phyloP scores from a whole-genome alignment of 2,329 filamentous ascomycete species.

The Domatiomyces globalis region DNA sequence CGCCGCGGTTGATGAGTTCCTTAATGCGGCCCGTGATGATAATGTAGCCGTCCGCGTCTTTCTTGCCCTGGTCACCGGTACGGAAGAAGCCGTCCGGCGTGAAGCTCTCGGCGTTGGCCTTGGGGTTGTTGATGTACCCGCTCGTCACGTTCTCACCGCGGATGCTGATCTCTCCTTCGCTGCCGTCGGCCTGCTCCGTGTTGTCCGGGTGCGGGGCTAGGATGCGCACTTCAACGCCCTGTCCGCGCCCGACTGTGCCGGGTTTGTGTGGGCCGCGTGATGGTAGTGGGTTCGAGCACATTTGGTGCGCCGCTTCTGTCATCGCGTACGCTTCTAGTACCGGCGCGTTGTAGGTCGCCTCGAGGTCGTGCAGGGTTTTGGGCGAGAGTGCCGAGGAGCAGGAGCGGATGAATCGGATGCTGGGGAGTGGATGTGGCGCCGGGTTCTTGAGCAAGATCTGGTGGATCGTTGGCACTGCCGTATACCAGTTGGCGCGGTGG shows the following conservation, averaged over 20 bases:
- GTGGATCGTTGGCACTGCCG: slow-evolving; percentile 83
- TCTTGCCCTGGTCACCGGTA: slow-evolving; percentile 73
- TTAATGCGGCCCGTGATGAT: slow-evolving; percentile 86
- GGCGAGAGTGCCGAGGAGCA: slow-evolving; percentile 75
- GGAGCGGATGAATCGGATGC: slow-evolving; percentile 74
- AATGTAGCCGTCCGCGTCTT: slow-evolving; percentile 66
- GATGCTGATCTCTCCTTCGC: slow-evolving; percentile 71
- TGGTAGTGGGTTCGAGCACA: slow-evolving; percentile 48
- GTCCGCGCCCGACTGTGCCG: slow-evolving; percentile 67
- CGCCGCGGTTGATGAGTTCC: slow-evolving; percentile 78
- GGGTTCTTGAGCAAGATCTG: slow-evolving; percentile 70
- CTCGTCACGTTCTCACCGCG: slow-evolving; percentile 68
- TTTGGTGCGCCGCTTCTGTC: slow-evolving; percentile 60
- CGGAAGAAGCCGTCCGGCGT: slow-evolving; percentile 68
- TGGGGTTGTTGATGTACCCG: slow-evolving; percentile 70
- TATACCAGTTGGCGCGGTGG: slow-evolving; percentile 78
- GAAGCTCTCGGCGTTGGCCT: slow-evolving; percentile 61
- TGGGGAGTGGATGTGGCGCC: slow-evolving; percentile 50
- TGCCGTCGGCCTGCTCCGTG: slow-evolving; percentile 43
- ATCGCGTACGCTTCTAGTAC: slow-evolving; percentile 85
- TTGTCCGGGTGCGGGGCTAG: slow-evolving; percentile 56
- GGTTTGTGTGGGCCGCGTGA: slow-evolving; percentile 55
- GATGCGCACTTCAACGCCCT: slow-evolving; percentile 70
- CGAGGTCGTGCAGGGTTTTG: slow-evolving; percentile 65
- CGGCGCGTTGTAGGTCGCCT: slow-evolving; percentile 59